These are phyloP conservation scores for Colletotrichum spaethianum DNA, from an alignment of 2,329 filamentous ascomycete genomes.

Conservation along the genomic window DNA sequence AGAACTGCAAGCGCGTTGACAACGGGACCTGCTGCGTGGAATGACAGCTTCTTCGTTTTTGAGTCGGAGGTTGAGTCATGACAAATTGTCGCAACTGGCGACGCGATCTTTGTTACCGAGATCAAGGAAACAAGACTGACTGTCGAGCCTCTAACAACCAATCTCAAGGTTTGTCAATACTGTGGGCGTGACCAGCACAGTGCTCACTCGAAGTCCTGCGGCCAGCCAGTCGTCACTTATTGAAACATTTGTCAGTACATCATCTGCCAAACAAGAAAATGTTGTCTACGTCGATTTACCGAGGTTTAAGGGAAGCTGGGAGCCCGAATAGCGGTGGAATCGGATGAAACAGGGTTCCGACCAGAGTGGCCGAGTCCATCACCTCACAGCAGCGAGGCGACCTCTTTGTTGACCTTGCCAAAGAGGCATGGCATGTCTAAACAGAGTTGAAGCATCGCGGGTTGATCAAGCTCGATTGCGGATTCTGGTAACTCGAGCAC, in stretches of 20 bases:
- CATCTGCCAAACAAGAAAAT: neutral
- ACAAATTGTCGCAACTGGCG: neutral
- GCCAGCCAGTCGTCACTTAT: neutral
- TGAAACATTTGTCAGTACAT: neutral
- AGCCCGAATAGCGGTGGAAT: neutral
- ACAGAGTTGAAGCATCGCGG: neutral
- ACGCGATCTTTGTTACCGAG: neutral
- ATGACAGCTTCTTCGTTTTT: neutral
- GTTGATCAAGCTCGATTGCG: neutral
- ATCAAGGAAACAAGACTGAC: neutral
- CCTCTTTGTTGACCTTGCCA: neutral
- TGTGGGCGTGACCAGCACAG: too few species aligned
- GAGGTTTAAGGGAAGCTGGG: slow-evolving; percentile 6
- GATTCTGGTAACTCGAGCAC: neutral
- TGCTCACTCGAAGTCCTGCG: neutral
- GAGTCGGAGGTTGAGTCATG: neutral
- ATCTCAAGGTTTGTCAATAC: neutral
- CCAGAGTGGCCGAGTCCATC: slow-evolving; percentile 1
- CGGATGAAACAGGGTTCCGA: slow-evolving; percentile 31
- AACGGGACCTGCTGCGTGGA: neutral
- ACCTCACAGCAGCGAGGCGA: slow-evolving; percentile 19
- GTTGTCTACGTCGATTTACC: neutral
- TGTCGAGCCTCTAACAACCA: neutral
- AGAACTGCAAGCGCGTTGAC: neutral
- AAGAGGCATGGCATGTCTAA: neutral